Percentiles rank a stretch among this genome's conserved stretches.
phyloP scores from a whole-genome alignment of 768 basidiomycete genomes.

The Gymnopilus dilepis region DNA sequence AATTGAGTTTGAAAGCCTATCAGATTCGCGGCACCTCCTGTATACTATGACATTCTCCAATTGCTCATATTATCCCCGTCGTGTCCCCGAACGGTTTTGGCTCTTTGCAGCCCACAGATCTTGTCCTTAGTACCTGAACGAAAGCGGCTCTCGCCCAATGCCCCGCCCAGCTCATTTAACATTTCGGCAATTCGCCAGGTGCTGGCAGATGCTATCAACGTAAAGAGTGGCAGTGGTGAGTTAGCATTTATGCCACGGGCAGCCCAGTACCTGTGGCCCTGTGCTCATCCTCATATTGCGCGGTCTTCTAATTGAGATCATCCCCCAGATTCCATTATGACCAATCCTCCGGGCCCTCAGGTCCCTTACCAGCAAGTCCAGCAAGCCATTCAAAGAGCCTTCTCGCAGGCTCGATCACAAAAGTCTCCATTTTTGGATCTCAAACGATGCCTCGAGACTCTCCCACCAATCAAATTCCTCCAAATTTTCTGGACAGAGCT shows the following conservation, averaged over 20 bases:
- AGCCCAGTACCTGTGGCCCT: not conserved
- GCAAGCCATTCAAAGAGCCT: constrained; percentile 59
- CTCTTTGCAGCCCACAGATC: constrained; percentile 63
- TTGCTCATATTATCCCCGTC: constrained; percentile 64
- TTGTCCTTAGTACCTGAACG: constrained; percentile 48
- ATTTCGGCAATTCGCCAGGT: constrained; percentile 40
- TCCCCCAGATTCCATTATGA: constrained; percentile 21
- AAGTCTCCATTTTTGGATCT: constrained; percentile 72
- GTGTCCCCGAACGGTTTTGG: constrained; percentile 70
- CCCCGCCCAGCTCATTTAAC: constrained; percentile 22
- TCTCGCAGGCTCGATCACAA: constrained; percentile 61
- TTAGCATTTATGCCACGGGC: constrained; percentile 4
- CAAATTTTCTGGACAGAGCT: constrained; percentile 73
- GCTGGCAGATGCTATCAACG: constrained; percentile 43
- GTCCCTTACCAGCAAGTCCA: constrained; percentile 59
- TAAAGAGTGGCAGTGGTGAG: constrained; percentile 41
- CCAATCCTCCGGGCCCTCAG: constrained; percentile 28
- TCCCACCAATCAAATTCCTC: constrained; percentile 66
- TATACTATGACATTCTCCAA: constrained; percentile 70
- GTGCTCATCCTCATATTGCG: constrained; percentile 8
- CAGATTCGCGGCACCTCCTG: constrained; percentile 47
- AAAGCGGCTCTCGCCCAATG: constrained; percentile 27
- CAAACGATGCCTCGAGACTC: constrained; percentile 63
- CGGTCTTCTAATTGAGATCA: constrained; percentile 16
- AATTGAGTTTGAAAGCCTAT: constrained; percentile 1